These are phyloP conservation scores for Serendipita sp. DNA, from an alignment of 768 basidiomycete genomes.

Conservation along the genomic window DNA sequence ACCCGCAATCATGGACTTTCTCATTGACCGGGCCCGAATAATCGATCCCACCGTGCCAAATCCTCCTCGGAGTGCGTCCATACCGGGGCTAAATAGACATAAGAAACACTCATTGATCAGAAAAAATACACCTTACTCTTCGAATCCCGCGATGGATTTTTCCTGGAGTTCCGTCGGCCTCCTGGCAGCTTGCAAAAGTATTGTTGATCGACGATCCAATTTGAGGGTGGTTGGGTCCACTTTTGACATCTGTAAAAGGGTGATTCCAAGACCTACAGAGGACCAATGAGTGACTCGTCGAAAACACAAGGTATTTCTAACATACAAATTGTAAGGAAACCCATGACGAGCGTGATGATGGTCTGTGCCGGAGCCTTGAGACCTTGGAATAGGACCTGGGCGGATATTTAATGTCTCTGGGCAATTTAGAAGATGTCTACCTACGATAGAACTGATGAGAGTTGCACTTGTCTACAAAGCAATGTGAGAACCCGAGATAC, in stretches of 20 bases:
- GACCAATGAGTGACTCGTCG: neutral
- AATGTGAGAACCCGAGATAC: neutral
- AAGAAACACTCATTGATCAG: neutral
- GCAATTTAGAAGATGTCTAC: constrained; percentile 14
- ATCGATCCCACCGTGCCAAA: constrained; percentile 87
- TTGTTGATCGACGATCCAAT: constrained; percentile 78
- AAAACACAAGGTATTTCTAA: neutral
- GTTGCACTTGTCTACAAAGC: constrained; percentile 61
- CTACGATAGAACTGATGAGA: constrained; percentile 64
- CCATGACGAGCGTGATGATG: constrained; percentile 84
- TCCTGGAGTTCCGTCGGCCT: constrained; percentile 61
- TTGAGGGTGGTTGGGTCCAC: constrained; percentile 70
- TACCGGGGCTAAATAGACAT: constrained; percentile 39
- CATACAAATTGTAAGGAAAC: constrained; percentile 69
- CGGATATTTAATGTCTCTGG: neutral
- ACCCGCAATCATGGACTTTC: constrained; percentile 23
- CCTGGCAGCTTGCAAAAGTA: constrained; percentile 76
- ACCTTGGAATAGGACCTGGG: constrained; percentile 75
- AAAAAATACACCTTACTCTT: constrained; percentile 30
- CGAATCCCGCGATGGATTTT: constrained; percentile 36
- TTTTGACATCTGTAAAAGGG: constrained; percentile 88
- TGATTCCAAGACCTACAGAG: constrained; percentile 52
- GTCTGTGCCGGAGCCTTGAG: constrained; percentile 56
- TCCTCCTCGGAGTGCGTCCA: constrained; percentile 78
- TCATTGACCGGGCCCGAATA: constrained; percentile 31